Percentiles rank a stretch among this genome's conserved stretches.
Conservation (phyloP, 2,329 filamentous ascomycete genomes). For the Arthrobotrys musiformis region DNA sequence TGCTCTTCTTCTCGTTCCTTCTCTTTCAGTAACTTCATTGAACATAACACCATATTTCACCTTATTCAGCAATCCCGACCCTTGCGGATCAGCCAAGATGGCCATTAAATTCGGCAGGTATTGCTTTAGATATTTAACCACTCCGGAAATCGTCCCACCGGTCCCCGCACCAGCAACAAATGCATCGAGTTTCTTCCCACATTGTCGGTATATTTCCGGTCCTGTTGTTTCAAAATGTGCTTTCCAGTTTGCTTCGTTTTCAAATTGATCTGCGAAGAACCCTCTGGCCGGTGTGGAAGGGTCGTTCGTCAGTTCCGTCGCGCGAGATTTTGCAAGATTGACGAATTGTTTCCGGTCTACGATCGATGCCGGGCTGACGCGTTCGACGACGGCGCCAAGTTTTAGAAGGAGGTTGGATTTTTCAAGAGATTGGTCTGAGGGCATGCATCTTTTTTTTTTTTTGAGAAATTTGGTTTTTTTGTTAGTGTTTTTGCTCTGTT, state of each 20-base stretch:
- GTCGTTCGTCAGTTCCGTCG: constrained; percentile 75
- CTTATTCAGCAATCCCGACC: constrained; percentile 91
- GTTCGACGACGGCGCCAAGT: constrained; percentile 90
- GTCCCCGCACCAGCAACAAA: constrained; percentile 95
- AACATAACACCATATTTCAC: constrained; percentile 97
- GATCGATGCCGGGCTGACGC: constrained; percentile 89
- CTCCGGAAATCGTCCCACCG: constrained; percentile 89
- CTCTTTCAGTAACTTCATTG: constrained; percentile 78
- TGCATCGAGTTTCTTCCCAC: constrained; percentile 78
- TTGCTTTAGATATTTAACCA: constrained; percentile 84
- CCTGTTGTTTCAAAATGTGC: constrained; percentile 86
- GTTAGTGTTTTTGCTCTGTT: constrained; percentile 52
- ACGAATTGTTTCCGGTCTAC: constrained; percentile 95
- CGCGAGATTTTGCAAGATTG: constrained; percentile 83
- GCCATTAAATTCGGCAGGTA: constrained; percentile 73
- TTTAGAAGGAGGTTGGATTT: constrained; percentile 90
- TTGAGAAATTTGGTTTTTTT: neutral
- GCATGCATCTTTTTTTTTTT: constrained; percentile 77
- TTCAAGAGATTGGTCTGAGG: constrained; percentile 85
- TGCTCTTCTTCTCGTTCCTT: constrained; percentile 86
- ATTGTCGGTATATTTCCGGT: constrained; percentile 87
- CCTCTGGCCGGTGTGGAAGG: constrained; percentile 74
- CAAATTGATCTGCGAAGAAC: constrained; percentile 97
- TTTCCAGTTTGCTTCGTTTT: constrained; percentile 86
- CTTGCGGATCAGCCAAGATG: constrained; percentile 91